phyloP scores from a whole-genome alignment of 2,329 filamentous ascomycete species.

The Arthrobotrys conoides region DNA sequence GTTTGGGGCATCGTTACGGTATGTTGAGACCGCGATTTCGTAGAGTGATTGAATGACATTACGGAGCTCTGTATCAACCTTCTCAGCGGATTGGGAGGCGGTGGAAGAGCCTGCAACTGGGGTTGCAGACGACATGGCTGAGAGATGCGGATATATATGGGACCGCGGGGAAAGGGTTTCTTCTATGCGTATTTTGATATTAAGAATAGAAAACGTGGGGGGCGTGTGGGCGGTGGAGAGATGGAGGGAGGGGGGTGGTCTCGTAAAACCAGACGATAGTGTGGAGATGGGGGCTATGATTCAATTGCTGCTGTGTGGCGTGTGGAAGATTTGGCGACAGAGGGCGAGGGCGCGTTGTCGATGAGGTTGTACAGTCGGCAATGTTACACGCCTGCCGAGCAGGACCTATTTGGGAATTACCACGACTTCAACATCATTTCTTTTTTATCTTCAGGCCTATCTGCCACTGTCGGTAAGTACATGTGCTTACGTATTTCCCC shows the following conservation, averaged over 20 bases:
- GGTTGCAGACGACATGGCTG: constrained; percentile 48
- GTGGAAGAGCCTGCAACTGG: constrained; percentile 14
- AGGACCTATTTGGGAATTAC: constrained; percentile 29
- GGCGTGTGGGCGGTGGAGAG: no score
- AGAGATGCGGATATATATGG: not conserved
- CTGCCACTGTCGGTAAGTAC: no score
- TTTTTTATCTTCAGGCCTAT: not conserved
- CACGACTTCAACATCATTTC: constrained; percentile 23
- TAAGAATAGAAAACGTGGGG: not conserved
- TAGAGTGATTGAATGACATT: constrained; percentile 76
- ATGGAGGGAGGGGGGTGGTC: no score
- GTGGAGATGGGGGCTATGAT: no score
- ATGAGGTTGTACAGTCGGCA: constrained; percentile 31
- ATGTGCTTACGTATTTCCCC: no score
- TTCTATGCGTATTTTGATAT: not conserved
- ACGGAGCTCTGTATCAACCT: constrained; percentile 72
- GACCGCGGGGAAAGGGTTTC: not conserved
- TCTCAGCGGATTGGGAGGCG: constrained; percentile 30
- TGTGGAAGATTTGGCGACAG: not conserved
- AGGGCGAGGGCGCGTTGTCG: constrained; percentile 27
- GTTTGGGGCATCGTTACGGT: constrained; percentile 72
- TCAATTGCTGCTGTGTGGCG: not conserved
- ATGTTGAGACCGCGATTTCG: constrained; percentile 75
- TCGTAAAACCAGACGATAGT: no score
- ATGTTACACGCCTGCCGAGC: constrained; percentile 45